Base-by-base conservation (phyloP, 2,329 filamentous ascomycete species). In the Fusarium irregulare region DNA sequence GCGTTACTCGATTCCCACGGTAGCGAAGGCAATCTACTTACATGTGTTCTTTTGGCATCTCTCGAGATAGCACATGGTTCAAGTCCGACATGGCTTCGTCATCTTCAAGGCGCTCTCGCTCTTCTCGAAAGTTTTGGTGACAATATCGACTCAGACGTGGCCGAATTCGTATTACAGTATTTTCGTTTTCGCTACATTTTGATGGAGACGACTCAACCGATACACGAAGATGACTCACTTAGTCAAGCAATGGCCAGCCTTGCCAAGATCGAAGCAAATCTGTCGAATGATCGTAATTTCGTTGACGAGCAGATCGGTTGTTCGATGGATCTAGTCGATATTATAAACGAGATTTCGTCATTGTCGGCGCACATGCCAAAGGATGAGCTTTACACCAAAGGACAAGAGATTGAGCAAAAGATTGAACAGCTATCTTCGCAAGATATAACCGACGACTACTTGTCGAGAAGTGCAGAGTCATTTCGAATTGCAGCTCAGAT, bases 281-380 rank as follows among this genome's bases (percentile, higher is more conserved):
- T 73, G 4, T 48, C 65, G 6, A 64, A 71, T 7, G 59, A 53
- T n/a, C 56, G 56, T 2, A 58, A 63, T 14, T 32, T 68, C 3
- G 50, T 75, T n/a, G 72, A 74, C 23, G 72, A 73, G 16, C 72
- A 73, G 3, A 70, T 75, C 10, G 72, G 72, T 2, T 74, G 72
- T 34, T 75, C 72, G 0, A 75, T 75, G 72, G 72, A 73, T 37
- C 49, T 74, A 18, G 72, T 74, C 25, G 70, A 74, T 42, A 68
- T 73, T 2, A 71, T 74, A 25, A 75, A 73, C 6, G 61, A 72
- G 21, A 69, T 73, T 41, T 74, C 70, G 13, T 60, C 72, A 7
- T 27, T 71, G 9, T 64, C 72, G 7, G 42, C 47, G 11, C 23
- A 30, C 4, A 46, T 63, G 2, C 41, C 68, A 14, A 53, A 63